Base-by-base conservation (phyloP, 2,329 filamentous ascomycete genomes). In the Drechmeria coniospora region DNA sequence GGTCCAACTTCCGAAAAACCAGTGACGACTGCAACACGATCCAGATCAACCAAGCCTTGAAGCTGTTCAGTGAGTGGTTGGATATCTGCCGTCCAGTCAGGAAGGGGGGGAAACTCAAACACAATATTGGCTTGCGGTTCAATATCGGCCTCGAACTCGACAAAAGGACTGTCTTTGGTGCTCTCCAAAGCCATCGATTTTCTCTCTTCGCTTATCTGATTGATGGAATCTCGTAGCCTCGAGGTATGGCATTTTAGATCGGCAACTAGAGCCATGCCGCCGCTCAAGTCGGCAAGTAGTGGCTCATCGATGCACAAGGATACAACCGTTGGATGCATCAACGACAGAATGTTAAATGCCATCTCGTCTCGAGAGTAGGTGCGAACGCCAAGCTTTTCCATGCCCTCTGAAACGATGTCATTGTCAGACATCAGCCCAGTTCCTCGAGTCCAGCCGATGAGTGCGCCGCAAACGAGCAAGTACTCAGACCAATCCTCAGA, bases 331-430 rank as follows among this genome's bases (percentile, higher is more conserved):
- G 83, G 82, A 2, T 81, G 75, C 83, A 94, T 90, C 29, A 93
- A 70, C 40, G 83, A 83, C 23, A 93, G 71, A 38, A 94, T 57
- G 56, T 93, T 93, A 65, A 93, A 92, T 8, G 86, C 86, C 86
- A 93, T 94, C 55, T 94, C 86, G 50, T 90, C 81, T 56, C 92
- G 83, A n/a, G 83, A 92, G 64, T 93, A 93, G 2, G 86, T 93
- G 41, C 83, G 80, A 13, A 92, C 84, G 46, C 86, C 86, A 37
- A 86, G 82, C 46, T 78, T 79, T 60, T 93, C 84, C 32, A 93
- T 79, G 31, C 83, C 84, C 53, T 92, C 82, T 23, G 84, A 84
- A 36, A 92, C 81, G 41, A 92, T 72, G 54, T 94, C 92, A 64
- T 92, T 92, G 44, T 77, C 81, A 40, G 76, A 78, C 83, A 93